Percentiles rank a stretch among this genome's conserved stretches.
Conservation (phyloP, 495 filamentous ascomycete genomes). For the Tuber microsphaerosporum region DNA sequence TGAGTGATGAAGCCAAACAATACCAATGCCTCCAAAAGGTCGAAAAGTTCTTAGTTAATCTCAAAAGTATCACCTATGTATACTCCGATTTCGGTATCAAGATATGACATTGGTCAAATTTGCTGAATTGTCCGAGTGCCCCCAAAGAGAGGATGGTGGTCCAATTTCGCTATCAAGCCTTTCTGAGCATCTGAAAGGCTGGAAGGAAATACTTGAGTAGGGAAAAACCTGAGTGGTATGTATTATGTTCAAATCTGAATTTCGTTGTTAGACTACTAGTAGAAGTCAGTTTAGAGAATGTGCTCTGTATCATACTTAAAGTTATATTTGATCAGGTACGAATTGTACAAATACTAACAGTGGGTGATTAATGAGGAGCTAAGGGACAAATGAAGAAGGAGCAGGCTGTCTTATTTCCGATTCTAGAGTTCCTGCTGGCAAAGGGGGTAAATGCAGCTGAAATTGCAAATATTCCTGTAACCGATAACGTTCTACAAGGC, state of each 20-base stretch:
- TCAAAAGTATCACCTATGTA: too few species aligned
- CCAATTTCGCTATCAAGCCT: not conserved
- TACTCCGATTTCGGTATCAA: too few species aligned
- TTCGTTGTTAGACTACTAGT: not conserved
- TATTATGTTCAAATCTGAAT: too few species aligned
- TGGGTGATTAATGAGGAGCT: not conserved
- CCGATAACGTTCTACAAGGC: not conserved
- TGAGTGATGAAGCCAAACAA: too few species aligned
- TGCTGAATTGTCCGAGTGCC: not conserved
- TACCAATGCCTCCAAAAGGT: too few species aligned
- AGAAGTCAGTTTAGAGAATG: not conserved
- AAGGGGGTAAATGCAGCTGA: not conserved
- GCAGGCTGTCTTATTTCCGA: not conserved
- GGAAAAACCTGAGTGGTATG: not conserved
- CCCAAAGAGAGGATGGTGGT: fast-evolving
- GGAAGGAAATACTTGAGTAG: not conserved
- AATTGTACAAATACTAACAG: not conserved
- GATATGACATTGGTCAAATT: not conserved
- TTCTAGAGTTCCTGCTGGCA: too few species aligned
- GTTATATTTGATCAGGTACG: not conserved
- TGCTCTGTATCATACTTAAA: not conserved
- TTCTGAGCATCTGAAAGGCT: not conserved
- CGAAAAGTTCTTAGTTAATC: too few species aligned
- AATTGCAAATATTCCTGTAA: not conserved
- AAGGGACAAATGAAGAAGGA: not conserved